Conservation (phyloP, 495 filamentous ascomycete genomes). For the Penicillium steckii region DNA sequence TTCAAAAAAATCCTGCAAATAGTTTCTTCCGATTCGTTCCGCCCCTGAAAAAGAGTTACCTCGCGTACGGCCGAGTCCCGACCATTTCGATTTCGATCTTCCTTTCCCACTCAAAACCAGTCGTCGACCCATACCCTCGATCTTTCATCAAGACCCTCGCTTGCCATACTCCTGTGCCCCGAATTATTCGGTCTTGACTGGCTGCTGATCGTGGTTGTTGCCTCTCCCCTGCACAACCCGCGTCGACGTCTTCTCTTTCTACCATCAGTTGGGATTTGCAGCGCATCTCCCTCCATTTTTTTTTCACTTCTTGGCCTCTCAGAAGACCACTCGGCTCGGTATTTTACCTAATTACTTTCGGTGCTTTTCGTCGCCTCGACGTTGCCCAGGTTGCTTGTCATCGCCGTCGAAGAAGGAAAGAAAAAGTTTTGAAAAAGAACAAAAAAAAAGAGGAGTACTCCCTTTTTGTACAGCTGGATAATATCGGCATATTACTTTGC, state of each 20-base stretch:
- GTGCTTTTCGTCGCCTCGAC: constrained; percentile 1
- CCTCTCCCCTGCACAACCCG: constrained; percentile 11
- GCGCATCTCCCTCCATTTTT: constrained; percentile 39
- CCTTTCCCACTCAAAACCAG: neutral
- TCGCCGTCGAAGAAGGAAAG: neutral
- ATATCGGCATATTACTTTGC: constrained; percentile 10
- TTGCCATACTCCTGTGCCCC: neutral
- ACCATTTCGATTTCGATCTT: constrained; percentile 14
- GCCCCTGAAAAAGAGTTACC: constrained; percentile 25
- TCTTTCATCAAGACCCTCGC: neutral
- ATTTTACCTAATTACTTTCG: constrained; percentile 20
- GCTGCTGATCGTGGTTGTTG: constrained; percentile 18
- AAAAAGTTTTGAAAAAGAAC: neutral
- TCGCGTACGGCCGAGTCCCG: constrained; percentile 27
- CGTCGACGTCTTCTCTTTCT: constrained; percentile 22
- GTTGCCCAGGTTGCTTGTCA: constrained; percentile 4
- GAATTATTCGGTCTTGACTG: constrained; percentile 9
- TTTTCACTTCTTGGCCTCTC: constrained; percentile 13
- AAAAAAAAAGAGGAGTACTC: neutral
- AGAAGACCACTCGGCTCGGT: constrained; percentile 14
- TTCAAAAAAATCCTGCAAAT: constrained; percentile 31
- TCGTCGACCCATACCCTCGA: neutral
- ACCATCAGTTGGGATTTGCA: constrained; percentile 39
- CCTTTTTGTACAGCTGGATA: constrained; percentile 27
- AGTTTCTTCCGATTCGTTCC: constrained; percentile 25